Conservation (phyloP, 2,329 filamentous ascomycete genomes). For the Diaporthe vexans region DNA sequence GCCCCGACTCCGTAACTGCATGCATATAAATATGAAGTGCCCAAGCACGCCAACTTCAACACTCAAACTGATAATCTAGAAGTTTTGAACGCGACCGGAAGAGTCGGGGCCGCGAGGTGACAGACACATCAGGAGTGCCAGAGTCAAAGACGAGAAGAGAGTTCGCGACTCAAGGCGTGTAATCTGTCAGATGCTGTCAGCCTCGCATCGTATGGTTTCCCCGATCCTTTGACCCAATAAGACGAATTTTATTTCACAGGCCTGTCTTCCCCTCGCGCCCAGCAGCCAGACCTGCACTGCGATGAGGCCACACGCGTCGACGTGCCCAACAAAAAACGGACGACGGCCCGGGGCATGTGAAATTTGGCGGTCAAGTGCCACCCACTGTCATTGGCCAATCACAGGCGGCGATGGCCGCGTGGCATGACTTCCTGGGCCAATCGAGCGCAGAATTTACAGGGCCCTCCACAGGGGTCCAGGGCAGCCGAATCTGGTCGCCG, state of each 20-base stretch:
- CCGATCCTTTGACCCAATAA: neutral
- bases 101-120: neutral
- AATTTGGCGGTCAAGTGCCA: conserved; percentile 38
- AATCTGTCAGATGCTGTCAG: conserved; percentile 18
- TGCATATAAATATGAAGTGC: conserved; percentile 9
- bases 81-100: neutral
- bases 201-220: neutral
- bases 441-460: conserved; percentile 32
- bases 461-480: conserved; percentile 10
- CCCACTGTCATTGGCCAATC: conserved; percentile 41
- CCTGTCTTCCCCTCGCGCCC: conserved; percentile 5
- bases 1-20: neutral
- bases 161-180: neutral
- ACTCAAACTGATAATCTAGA: neutral
- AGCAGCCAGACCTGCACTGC: neutral
- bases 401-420: conserved; percentile 41
- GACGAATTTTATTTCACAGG: conserved; percentile 12
- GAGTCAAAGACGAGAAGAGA: neutral
- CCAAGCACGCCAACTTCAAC: conserved; percentile 4
- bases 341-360: conserved; percentile 37
- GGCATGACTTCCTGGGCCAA: conserved; percentile 39
- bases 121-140: neutral
- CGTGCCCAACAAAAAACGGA: conserved; percentile 36
- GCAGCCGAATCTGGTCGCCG: conserved; percentile 16
- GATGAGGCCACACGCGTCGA: conserved; percentile 36